Evolutionary conservation across 345 rosid species (phyloP).

Genomic region (Eutrema heterophyllum): DNA sequence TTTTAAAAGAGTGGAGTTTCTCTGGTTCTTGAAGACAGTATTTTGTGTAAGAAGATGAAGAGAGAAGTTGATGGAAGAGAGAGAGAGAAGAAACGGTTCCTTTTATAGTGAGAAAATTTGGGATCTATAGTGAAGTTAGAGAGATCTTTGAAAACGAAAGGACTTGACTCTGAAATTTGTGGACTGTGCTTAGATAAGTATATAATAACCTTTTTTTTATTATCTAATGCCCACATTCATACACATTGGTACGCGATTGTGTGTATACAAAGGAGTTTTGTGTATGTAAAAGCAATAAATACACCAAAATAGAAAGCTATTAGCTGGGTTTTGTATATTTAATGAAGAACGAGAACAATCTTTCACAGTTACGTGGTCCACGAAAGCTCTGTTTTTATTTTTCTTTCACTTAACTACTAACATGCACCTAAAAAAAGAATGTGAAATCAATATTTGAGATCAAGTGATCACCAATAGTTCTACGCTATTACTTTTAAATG

Average conservation of each 20-base stretch:
- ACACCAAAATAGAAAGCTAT: background rate
- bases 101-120: constrained; percentile 22
- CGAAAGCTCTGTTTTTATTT: background rate
- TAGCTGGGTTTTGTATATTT: background rate
- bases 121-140: constrained; percentile 20
- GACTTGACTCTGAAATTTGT: constrained; percentile 5
- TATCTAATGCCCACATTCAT: background rate
- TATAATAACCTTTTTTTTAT: background rate
- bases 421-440: background rate
- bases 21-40: background rate
- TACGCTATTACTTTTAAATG: background rate
- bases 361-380: constrained; percentile 8
- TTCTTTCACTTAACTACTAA: background rate
- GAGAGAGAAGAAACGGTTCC: constrained; percentile 8
- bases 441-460: background rate
- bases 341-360: constrained; percentile 12
- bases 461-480: background rate
- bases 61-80: background rate
- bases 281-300: constrained; percentile 29
- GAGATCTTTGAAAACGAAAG: constrained; percentile 28
- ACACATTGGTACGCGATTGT: background rate
- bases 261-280: background rate
- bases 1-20: background rate
- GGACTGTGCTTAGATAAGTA: constrained; percentile 9
- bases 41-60: constrained; percentile 12